Conservation (phyloP, 2,329 filamentous ascomycete species). For the Fusarium nematophilum region DNA sequence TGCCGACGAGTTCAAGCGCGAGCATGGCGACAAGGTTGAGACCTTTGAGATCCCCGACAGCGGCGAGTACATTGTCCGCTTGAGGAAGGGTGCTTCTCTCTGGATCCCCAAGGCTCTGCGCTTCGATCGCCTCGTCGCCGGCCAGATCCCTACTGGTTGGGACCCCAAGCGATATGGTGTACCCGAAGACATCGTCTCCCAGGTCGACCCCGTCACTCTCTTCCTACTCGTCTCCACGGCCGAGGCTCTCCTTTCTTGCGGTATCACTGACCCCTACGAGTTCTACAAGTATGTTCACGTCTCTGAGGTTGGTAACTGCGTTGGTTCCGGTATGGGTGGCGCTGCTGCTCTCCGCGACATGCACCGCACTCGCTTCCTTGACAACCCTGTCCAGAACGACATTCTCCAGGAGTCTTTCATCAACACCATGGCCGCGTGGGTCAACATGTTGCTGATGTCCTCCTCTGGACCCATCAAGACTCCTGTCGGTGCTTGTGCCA, state of each 20-base stretch:
- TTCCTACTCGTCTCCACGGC: slow-evolving; percentile 95
- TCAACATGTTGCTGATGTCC: slow-evolving; percentile 98
- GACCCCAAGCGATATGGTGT: slow-evolving; percentile 96
- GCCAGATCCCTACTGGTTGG: slow-evolving; percentile 97
- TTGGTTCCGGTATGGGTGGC: slow-evolving; percentile 98
- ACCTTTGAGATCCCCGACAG: slow-evolving; percentile 95
- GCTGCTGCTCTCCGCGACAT: slow-evolving; percentile 92
- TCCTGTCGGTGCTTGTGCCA: slow-evolving; percentile 96
- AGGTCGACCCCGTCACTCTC: slow-evolving; percentile 96
- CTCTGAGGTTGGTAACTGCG: slow-evolving; percentile 97
- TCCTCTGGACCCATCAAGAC: slow-evolving; percentile 99
- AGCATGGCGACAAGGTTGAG: slow-evolving; percentile 98
- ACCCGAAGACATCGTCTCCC: slow-evolving; percentile 95
- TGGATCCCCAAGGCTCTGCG: slow-evolving; percentile 97
- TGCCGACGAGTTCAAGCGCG: slow-evolving; percentile 94
- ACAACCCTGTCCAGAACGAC: slow-evolving; percentile 98
- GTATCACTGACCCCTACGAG: slow-evolving; percentile 98
- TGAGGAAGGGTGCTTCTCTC: slow-evolving; percentile 95
- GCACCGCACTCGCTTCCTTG: slow-evolving; percentile 97
- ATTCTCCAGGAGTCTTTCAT: slow-evolving; percentile 99
- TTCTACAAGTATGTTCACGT: slow-evolving; percentile 99
- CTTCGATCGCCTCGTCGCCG: slow-evolving; percentile 96
- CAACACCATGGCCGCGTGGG: slow-evolving; percentile 99
- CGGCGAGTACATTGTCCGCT: slow-evolving; percentile 91
- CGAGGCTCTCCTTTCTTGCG: slow-evolving; percentile 88